These are phyloP conservation scores for Ophiostoma ulmi DNA, from an alignment of 2,329 filamentous ascomycete species.

Conservation along the genomic window DNA sequence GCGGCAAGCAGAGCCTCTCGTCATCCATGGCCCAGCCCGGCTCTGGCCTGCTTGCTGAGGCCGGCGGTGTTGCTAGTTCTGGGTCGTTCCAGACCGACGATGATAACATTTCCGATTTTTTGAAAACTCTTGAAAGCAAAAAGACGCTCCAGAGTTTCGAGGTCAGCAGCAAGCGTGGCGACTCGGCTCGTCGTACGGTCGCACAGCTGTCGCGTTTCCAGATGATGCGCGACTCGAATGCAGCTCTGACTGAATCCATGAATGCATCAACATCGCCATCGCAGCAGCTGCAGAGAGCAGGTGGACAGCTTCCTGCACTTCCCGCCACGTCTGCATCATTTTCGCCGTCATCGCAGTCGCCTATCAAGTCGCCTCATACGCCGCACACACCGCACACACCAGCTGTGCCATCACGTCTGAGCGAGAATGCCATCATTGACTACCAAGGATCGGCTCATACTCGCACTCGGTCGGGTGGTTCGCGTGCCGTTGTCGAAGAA, in stretches of 20 bases:
- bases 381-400: constrained; percentile 93
- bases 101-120: constrained; percentile 87
- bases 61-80: constrained; percentile 54
- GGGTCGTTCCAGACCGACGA: constrained; percentile 70
- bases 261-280: constrained; percentile 83
- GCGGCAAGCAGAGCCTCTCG: constrained; percentile 69
- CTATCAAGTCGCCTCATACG: constrained; percentile 84
- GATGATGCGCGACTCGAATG: constrained; percentile 82
- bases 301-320: constrained; percentile 30
- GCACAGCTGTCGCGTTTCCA: constrained; percentile 82
- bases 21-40: constrained; percentile 68
- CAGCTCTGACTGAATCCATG: constrained; percentile 85
- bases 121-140: constrained; percentile 81
- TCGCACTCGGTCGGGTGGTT: neutral
- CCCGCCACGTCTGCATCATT: constrained; percentile 55
- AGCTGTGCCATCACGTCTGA: constrained; percentile 86
- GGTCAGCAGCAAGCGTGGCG: constrained; percentile 59
- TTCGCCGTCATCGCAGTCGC: constrained; percentile 74
- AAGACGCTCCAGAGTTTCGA: constrained; percentile 83
- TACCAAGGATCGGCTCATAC: constrained; percentile 40
- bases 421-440: constrained; percentile 79
- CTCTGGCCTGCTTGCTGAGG: constrained; percentile 71
- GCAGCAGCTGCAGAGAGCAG: constrained; percentile 34
- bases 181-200: constrained; percentile 67
- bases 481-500: constrained; percentile 25